Evolutionary conservation across 768 basidiomycete genomes (phyloP).

Genomic region (Boletus rufocinnamomeus): DNA sequence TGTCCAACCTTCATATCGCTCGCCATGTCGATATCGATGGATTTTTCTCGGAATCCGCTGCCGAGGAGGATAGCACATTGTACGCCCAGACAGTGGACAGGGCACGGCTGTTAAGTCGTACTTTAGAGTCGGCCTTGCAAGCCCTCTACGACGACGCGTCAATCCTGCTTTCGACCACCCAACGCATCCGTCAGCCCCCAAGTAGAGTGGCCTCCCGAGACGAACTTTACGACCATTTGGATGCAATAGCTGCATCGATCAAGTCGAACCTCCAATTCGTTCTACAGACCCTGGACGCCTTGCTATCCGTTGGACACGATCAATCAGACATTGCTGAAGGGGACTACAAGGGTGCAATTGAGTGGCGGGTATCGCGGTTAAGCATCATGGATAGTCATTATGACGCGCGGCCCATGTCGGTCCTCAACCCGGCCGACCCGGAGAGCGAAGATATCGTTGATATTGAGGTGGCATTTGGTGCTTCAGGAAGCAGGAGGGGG

Average conservation of each 20-base stretch:
- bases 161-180: conserved; percentile 58
- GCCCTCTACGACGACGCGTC: conserved; percentile 73
- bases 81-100: conserved; percentile 69
- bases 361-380: conserved; percentile 73
- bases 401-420: conserved; percentile 44
- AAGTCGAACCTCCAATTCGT: conserved; percentile 57
- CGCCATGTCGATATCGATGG: conserved; percentile 84
- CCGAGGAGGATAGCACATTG: conserved; percentile 44
- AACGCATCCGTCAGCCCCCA: conserved; percentile 36
- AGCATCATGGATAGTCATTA: conserved; percentile 59
- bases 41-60: conserved; percentile 50
- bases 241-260: conserved; percentile 52
- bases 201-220: conserved; percentile 12
- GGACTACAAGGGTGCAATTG: conserved; percentile 74
- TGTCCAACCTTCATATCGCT: conserved; percentile 76
- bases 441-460: conserved; percentile 57
- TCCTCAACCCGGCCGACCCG: conserved; percentile 42
- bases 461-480: conserved; percentile 52
- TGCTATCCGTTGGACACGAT: conserved; percentile 65
- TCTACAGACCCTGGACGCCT: conserved; percentile 59
- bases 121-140: conserved; percentile 69
- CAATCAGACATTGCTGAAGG: conserved; percentile 69
- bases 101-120: conserved; percentile 67
- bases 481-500: conserved; percentile 38
- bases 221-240: conserved; percentile 44